Percentiles rank a stretch among this genome's conserved stretches.
phyloP scores from a whole-genome alignment of 805 yeast genomes.

The Pichia insulana region DNA sequence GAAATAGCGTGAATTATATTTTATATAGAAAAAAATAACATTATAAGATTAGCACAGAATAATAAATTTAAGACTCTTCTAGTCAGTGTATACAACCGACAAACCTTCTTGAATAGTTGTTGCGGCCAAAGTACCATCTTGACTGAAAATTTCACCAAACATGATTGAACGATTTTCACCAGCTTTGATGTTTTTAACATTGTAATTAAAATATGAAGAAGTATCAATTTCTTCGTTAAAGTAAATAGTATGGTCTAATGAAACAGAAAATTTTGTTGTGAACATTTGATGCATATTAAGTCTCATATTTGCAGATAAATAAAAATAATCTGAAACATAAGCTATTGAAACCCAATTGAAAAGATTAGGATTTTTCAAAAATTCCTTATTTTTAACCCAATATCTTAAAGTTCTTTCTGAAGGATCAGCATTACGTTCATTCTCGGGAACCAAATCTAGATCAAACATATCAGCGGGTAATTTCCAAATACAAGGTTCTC shows the following conservation, averaged over 20 bases:
- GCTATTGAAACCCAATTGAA: slow-evolving; percentile 51
- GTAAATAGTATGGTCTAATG: slow-evolving; percentile 59
- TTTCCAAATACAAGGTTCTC: slow-evolving; percentile 29
- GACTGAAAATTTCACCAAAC: slow-evolving; percentile 48
- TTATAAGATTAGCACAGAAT: background rate
- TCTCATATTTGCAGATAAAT: slow-evolving; percentile 44
- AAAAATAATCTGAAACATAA: slow-evolving; percentile 49
- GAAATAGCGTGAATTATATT: background rate
- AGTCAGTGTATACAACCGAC: slow-evolving; percentile 25
- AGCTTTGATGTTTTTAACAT: slow-evolving; percentile 40
- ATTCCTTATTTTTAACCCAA: slow-evolving; percentile 25
- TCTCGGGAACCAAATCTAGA: slow-evolving; percentile 14
- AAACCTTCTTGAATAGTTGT: slow-evolving; percentile 62
- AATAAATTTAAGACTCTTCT: background rate
- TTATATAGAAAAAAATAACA: background rate
- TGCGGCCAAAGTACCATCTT: slow-evolving; percentile 45
- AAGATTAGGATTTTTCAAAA: slow-evolving; percentile 19
- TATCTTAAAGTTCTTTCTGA: slow-evolving; percentile 24
- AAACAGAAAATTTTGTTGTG: slow-evolving; percentile 44
- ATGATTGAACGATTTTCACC: slow-evolving; percentile 46
- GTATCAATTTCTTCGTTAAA: slow-evolving; percentile 47
- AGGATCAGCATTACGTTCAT: slow-evolving; percentile 13
- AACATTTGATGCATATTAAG: slow-evolving; percentile 38
- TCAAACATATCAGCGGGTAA: slow-evolving; percentile 28
- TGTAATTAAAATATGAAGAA: slow-evolving; percentile 38